phyloP scores from a whole-genome alignment of 2,329 filamentous ascomycete species.

The Hypomyces rosellus region DNA sequence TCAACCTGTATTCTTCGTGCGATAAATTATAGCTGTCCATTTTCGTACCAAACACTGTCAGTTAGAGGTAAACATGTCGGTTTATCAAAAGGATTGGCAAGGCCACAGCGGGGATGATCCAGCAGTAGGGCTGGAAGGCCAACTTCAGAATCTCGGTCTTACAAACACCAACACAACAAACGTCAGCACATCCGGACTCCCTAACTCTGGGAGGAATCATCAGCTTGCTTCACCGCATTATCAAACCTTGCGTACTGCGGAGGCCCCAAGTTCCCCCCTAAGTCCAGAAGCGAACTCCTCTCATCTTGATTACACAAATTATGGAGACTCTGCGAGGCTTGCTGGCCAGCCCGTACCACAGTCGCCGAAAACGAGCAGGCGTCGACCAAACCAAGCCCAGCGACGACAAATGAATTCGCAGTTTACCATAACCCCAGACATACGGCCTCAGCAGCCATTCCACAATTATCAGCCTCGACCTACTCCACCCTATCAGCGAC shows the following conservation, averaged over 20 bases:
- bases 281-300: background rate
- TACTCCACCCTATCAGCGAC: constrained; percentile 19
- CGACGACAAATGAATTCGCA: constrained; percentile 57
- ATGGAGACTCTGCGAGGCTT: background rate
- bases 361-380: constrained; percentile 31
- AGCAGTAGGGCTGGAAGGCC: constrained; percentile 43
- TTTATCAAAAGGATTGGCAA: too few relatives aligned
- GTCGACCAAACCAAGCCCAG: constrained; percentile 57
- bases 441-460: constrained; percentile 29
- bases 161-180: constrained; percentile 37
- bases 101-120: background rate
- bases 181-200: background rate
- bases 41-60: too few relatives aligned
- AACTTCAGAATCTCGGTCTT: constrained; percentile 54
- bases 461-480: constrained; percentile 16
- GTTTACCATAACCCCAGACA: constrained; percentile 49
- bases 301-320: background rate
- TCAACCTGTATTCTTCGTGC: too few relatives aligned
- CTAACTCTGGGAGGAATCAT: background rate
- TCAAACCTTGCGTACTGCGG: background rate
- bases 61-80: too few relatives aligned
- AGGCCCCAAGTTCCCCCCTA: background rate
- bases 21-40: too few relatives aligned
- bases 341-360: constrained; percentile 6
- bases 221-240: background rate